phyloP scores from a whole-genome alignment of 1,284 basidiomycete species.

The Bjerkandera adusta region DNA sequence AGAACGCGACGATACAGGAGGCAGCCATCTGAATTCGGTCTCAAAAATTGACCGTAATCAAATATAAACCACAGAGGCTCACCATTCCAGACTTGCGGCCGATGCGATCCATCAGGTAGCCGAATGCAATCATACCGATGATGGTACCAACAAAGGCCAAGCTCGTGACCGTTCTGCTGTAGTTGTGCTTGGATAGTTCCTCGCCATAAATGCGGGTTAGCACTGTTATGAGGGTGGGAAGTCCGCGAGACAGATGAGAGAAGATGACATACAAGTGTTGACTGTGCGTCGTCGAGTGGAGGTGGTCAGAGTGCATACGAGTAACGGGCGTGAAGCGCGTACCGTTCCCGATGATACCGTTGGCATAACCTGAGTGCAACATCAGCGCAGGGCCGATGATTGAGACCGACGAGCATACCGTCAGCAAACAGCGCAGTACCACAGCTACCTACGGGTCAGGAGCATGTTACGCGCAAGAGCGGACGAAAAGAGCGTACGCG shows the following conservation, averaged over 20 bases:
- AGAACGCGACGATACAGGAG: slow-evolving; percentile 75
- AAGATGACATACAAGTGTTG: slow-evolving; percentile 61
- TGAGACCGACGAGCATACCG: slow-evolving; percentile 40
- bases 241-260: background rate
- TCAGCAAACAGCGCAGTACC: slow-evolving; percentile 88
- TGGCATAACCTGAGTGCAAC: slow-evolving; percentile 67
- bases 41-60: background rate
- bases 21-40: slow-evolving; percentile 63
- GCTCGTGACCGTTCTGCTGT: slow-evolving; percentile 62
- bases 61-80: slow-evolving; percentile 22
- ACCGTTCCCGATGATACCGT: slow-evolving; percentile 77
- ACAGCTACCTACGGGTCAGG: slow-evolving; percentile 44
- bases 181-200: slow-evolving; percentile 47
- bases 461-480: background rate
- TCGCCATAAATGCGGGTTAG: slow-evolving; percentile 64
- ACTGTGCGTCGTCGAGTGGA: slow-evolving; percentile 47
- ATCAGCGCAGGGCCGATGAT: background rate
- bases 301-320: slow-evolving; percentile 18
- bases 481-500: slow-evolving; percentile 48
- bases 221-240: slow-evolving; percentile 45
- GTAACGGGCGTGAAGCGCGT: too few species aligned
- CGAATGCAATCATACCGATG: slow-evolving; percentile 77
- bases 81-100: slow-evolving; percentile 91
- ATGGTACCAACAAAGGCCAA: slow-evolving; percentile 82
- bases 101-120: slow-evolving; percentile 81